Evolutionary conservation across 225 moss, liverwort and hornwort genomes (phyloP), one percentile per base, ranked within the genome.

Genomic region (Physcomitrellopsis africana): DNA sequence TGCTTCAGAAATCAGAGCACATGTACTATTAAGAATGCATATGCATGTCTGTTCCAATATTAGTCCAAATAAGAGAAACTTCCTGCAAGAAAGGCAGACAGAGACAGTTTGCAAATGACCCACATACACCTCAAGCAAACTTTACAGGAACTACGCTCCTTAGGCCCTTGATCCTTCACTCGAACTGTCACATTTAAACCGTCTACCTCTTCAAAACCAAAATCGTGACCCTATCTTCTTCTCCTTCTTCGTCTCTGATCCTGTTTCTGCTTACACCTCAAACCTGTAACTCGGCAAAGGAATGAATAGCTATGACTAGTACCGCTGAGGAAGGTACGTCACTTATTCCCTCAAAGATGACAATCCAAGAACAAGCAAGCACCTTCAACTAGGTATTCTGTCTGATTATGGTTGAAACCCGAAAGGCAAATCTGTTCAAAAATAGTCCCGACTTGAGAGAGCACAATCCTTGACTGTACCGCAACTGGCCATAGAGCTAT

Each of bases 331-430:
- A 65, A 48, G 54, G 46, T 52, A 46, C 32, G 14, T 46, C 74
- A 53, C 78, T 69, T 61, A 41, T 67, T 20, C 73, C 53, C 59
- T 52, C 51, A 10, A 47, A 78, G 43, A 69, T 53, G 57, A 74
- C 65, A 60, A 78, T 70, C 74, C 71, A 79, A 71, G 61, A 47
- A 66, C 66, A 27, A 57, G 57, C 22, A 60, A 52, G 63, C 26
- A 37, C 48, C 48, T 15, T 29, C 65, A 51, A 5, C 20, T 56
- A 51, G 54, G 60, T 46, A 46, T 32, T 5, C 27, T 42, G 9
- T 56, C 65, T 19, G 32, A 46, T 18, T 45, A 42, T 41, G 15
- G 32, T 46, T 15, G 44, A 70, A 43, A 48, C 27, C 44, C 42
- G 51, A 22, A 69, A 15, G 17, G 16, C 53, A 15, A n/a, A 56